A percentile compares a stretch with the other conserved stretches of the same genome.
Conservation (phyloP, 2,329 filamentous ascomycete species). For the Botryosphaeria dothidea region DNA sequence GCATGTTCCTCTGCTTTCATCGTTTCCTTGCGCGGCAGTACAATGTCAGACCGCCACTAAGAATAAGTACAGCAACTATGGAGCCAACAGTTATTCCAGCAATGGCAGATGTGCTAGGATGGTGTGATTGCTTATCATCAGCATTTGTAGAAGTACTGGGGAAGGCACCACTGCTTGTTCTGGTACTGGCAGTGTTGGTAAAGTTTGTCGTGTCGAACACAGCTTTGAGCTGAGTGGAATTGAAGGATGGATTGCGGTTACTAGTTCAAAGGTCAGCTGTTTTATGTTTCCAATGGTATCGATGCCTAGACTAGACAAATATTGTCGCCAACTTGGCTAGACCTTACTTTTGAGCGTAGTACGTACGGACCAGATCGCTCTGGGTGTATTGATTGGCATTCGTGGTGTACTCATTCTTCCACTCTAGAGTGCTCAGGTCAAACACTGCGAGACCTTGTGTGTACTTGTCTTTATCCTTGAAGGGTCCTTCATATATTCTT, state of each 20-base stretch:
- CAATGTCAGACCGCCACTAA: neutral
- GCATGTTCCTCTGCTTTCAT: neutral
- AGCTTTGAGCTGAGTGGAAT: neutral
- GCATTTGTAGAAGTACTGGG: neutral
- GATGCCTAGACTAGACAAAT: no score
- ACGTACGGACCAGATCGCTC: neutral
- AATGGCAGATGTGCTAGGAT: neutral
- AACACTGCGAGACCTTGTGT: conserved; percentile 13
- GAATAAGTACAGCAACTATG: neutral
- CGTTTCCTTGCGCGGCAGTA: neutral
- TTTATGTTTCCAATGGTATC: no score
- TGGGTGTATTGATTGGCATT: conserved; percentile 5
- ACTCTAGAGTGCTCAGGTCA: conserved; percentile 10
- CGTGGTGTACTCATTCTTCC: neutral
- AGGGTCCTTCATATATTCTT: neutral
- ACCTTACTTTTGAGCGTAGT: neutral
- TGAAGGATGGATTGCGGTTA: neutral
- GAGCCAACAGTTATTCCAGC: neutral
- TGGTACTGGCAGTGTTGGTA: neutral
- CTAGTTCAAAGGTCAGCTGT: neutral
- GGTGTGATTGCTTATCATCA: neutral
- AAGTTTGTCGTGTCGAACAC: conserved; percentile 9
- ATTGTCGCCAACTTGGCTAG: no score
- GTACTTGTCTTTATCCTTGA: conserved; percentile 8
- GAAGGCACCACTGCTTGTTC: neutral